phyloP scores from a whole-genome alignment of 2,329 filamentous ascomycete genomes.

The Periconia macrospinosa region DNA sequence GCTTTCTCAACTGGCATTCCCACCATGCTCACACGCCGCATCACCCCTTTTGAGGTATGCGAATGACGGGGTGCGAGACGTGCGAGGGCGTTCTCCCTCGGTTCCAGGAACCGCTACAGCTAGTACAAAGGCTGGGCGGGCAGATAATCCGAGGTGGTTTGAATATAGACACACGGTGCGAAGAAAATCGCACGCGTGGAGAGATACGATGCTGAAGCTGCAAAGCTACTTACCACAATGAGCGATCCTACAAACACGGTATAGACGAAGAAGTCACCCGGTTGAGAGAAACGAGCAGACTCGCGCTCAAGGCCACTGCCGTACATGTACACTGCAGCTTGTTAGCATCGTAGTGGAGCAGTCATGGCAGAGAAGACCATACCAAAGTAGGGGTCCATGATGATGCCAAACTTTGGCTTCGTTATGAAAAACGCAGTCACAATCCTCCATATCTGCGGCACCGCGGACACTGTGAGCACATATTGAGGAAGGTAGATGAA shows the following conservation, averaged over 20 bases:
- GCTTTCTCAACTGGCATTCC: conserved; percentile 56
- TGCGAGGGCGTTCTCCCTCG: conserved; percentile 58
- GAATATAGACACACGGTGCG: conserved; percentile 17
- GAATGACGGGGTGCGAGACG: conserved; percentile 54
- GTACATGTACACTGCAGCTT: conserved; percentile 69
- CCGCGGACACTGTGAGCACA: conserved; percentile 56
- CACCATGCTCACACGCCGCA: conserved; percentile 55
- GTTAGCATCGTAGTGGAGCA: conserved; percentile 28
- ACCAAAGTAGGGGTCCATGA: conserved; percentile 76
- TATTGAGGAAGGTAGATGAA: conserved; percentile 58
- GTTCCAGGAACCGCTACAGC: conserved; percentile 60
- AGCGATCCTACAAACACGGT: conserved; percentile 70
- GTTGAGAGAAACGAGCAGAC: conserved; percentile 70
- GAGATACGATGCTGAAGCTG: conserved; percentile 26
- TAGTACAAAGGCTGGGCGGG: conserved; percentile 52
- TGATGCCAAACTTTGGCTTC: conserved; percentile 57
- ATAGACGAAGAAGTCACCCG: conserved; percentile 81
- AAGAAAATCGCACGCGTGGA: conserved; percentile 16
- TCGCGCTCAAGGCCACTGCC: conserved; percentile 71
- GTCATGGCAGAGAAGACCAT: conserved; percentile 26
- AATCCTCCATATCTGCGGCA: conserved; percentile 64
- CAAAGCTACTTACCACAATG: conserved; percentile 71
- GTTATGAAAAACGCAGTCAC: conserved; percentile 63
- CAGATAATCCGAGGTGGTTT: conserved; percentile 62
- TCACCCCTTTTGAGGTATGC: conserved; percentile 50